These are phyloP conservation scores for Nosema muscidifuracis DNA, from an alignment of 371 early-diverging fungal species.

Conservation along the genomic window DNA sequence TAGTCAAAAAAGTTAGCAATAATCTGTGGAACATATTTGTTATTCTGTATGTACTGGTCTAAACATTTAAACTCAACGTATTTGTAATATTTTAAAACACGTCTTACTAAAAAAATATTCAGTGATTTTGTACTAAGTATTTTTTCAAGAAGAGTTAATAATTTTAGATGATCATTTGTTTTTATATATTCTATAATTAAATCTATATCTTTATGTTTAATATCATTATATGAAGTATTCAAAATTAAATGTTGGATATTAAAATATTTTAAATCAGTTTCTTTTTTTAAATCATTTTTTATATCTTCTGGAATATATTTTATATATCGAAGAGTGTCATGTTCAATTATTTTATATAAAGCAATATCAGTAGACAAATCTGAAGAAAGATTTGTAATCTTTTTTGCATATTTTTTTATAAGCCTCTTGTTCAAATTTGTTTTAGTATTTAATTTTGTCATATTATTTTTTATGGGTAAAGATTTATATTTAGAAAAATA, in stretches of 20 bases:
- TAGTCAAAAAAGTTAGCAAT: not conserved
- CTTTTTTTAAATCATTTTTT: not conserved
- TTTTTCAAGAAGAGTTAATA: not conserved
- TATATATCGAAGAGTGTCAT: not conserved
- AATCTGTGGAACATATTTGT: not conserved
- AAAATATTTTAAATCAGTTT: not conserved
- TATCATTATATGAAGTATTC: too few relatives aligned
- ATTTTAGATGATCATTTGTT: not conserved
- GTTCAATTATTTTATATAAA: not conserved
- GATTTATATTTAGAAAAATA: too few relatives aligned
- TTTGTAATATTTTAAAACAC: not conserved
- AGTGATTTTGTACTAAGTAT: too few relatives aligned
- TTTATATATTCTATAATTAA: not conserved
- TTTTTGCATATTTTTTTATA: slow-evolving; percentile 1
- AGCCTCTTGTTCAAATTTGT: too few relatives aligned
- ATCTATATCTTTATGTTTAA: not conserved
- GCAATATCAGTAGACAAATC: not conserved
- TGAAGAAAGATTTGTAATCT: not conserved
- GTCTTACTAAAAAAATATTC: not conserved
- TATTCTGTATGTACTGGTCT: not conserved
- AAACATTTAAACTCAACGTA: not conserved
- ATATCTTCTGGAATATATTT: not conserved
- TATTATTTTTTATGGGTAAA: too few relatives aligned
- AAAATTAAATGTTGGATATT: not conserved
- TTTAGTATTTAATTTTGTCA: too few relatives aligned